Evolutionary conservation across 2,329 filamentous ascomycete species (phyloP).

Genomic region (Davidsoniella virescens): DNA sequence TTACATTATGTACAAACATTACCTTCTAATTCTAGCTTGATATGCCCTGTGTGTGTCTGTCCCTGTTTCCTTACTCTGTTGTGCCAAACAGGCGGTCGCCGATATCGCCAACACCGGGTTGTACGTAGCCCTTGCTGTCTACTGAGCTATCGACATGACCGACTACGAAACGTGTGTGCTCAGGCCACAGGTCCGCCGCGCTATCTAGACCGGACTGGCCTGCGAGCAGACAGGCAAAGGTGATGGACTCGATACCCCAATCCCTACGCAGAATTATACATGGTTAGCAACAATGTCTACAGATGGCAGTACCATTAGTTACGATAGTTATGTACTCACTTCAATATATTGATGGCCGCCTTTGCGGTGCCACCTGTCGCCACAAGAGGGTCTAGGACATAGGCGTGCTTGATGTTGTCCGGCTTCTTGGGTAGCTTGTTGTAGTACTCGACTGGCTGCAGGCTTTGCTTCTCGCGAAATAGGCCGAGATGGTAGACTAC

Average conservation of each 20-base stretch:
- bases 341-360: constrained; percentile 76
- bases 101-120: constrained; percentile 77
- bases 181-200: constrained; percentile 64
- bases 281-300: not conserved
- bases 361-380: constrained; percentile 82
- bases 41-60: not conserved
- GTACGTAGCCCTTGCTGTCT: constrained; percentile 73
- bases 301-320: not conserved
- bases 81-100: constrained; percentile 63
- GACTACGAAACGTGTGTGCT: constrained; percentile 64
- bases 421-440: constrained; percentile 78
- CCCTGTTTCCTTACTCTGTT: constrained; percentile 3
- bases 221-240: constrained; percentile 61
- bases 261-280: constrained; percentile 27
- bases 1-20: constrained; percentile 10
- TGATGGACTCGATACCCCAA: constrained; percentile 74
- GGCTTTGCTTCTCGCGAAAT: constrained; percentile 75
- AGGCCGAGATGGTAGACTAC: constrained; percentile 88
- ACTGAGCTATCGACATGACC: constrained; percentile 62
- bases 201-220: constrained; percentile 52
- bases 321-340: constrained; percentile 16
- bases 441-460: constrained; percentile 91
- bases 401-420: constrained; percentile 40
- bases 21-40: not conserved
- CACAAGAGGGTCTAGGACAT: constrained; percentile 82